Evolutionary conservation across 352 stramenopile genomes (phyloP).

Genomic region (Phytophthora hybrid): DNA sequence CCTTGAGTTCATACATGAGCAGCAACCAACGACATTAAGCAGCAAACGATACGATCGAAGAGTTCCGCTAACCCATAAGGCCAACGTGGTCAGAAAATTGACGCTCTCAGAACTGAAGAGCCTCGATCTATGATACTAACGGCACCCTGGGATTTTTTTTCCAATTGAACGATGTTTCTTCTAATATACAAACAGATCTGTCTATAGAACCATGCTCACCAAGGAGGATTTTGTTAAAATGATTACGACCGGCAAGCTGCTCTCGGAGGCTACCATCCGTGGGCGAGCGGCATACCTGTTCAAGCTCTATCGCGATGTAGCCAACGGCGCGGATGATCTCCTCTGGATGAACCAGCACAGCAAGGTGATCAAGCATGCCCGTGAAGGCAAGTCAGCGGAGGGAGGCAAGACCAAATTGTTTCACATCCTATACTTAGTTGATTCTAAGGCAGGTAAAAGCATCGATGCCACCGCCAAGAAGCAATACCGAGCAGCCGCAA

Average conservation of each 20-base stretch:
- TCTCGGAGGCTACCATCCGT: neutral
- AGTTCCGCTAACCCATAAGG: too few species aligned
- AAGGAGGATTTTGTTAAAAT: constrained; percentile 1
- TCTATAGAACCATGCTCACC: neutral
- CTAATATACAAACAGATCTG: neutral
- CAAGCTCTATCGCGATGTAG: neutral
- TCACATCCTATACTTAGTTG: constrained; percentile 1
- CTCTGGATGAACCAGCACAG: neutral
- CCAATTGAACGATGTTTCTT: too few species aligned
- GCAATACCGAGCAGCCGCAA: neutral
- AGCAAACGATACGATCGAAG: too few species aligned
- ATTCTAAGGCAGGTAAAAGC: neutral
- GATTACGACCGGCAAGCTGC: neutral
- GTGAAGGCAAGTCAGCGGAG: neutral
- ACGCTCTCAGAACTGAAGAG: too few species aligned
- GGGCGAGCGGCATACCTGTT: neutral
- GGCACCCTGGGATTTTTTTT: too few species aligned
- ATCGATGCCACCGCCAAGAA: neutral
- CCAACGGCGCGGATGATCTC: neutral
- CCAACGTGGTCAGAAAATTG: too few species aligned
- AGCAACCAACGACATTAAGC: too few species aligned
- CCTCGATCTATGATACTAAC: too few species aligned
- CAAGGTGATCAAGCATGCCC: neutral
- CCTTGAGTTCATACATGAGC: too few species aligned
- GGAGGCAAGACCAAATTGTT: neutral